phyloP scores from a whole-genome alignment of 2,329 filamentous ascomycete genomes.

The Colletotrichum filicis region DNA sequence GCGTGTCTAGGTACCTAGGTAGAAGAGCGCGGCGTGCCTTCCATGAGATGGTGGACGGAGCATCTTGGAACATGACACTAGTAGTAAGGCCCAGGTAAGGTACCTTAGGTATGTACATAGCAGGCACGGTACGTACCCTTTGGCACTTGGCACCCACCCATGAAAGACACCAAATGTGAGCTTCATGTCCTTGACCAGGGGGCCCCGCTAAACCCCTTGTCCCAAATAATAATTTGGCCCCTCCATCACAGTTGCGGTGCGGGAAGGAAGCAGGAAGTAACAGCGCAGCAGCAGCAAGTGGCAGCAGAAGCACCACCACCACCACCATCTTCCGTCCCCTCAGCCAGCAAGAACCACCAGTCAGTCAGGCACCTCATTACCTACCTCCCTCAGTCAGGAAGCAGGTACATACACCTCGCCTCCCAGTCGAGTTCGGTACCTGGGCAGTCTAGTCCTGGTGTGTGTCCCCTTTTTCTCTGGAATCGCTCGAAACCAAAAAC shows the following conservation, averaged over 20 bases:
- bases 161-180: neutral
- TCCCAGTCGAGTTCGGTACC: no score
- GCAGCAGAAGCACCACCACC: neutral
- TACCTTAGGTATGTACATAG: neutral
- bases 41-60: neutral
- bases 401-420: neutral
- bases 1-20: neutral
- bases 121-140: neutral
- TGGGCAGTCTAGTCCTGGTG: neutral
- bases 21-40: neutral
- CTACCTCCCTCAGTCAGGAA: neutral
- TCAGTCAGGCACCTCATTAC: neutral
- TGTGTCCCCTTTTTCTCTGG: conserved; percentile 31
- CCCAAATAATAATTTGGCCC: conserved; percentile 51
- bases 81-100: no score
- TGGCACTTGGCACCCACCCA: neutral
- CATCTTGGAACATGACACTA: neutral
- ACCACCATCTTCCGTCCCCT: neutral
- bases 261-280: neutral
- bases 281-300: neutral
- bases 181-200: conserved; percentile 22
- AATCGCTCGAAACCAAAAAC: conserved; percentile 23
- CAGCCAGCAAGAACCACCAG: neutral
- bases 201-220: conserved; percentile 30
- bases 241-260: conserved; percentile 43